Evolutionary conservation across 768 basidiomycete species (phyloP), one percentile per base, ranked within the genome.

Genomic region (Lentinula lateritia): DNA sequence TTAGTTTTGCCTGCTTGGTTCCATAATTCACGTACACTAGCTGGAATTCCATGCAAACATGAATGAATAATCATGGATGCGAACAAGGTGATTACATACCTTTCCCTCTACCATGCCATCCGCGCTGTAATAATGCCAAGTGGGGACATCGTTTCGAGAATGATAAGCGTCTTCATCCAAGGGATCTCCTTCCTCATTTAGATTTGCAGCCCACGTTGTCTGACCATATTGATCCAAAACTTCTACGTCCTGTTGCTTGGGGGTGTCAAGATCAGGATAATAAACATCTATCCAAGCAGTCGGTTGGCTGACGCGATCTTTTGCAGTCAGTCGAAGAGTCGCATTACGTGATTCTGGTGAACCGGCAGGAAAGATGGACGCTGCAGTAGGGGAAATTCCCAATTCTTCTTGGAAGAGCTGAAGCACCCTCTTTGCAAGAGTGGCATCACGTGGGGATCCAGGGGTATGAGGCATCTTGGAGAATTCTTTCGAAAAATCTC

Each of bases 41-140:
- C 62, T 69, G 32, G 15, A 36, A 18, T 48, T 58, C 16, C 4
- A 9, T 28, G 15, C 42, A 42, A 23, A 20, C 45, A 74, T 68
- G 28, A 73, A 61, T 28, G 63, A 53, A 62, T 8, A 71, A 72
- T 5, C 2, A 12, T 15, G 7, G 34, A 23, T 32, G 28, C 16
- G 0, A 38, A 50, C 9, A 38, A 12, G 36, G 15, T 60, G 28
- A 10, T n/a, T 35, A 0, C 6, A 23, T 53, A 87, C 67, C 63
- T 83, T 77, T 3, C 91, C 90, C 35, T 80, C 76, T 18, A 83
- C 93, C 62, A 87, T 85, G 1, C 95, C 95, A 50, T 83, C 84
- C 48, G 80, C 81, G 66, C 89, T 92, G 15, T 92, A 74, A 5
- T 93, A 95, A 72, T 96, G 94, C 84, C 90, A 98, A n/a, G 89